Evolutionary conservation across 768 basidiomycete species (phyloP).

Genomic region (Amanita pseudoporphyria): DNA sequence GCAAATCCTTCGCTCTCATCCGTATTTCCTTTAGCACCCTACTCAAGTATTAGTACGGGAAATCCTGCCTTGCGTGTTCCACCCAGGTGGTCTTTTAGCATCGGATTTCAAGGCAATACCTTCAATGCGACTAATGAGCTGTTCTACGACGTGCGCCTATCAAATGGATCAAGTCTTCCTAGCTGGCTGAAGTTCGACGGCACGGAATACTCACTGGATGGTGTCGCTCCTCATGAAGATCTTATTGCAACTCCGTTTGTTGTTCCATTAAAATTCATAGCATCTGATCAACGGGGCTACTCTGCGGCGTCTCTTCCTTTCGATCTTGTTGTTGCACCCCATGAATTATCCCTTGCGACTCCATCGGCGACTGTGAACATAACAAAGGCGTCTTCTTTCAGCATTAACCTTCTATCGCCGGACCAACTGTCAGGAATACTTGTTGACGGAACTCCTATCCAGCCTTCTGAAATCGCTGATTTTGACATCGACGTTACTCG

Average conservation of each 20-base stretch:
- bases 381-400: conserved; percentile 46
- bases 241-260: conserved; percentile 27
- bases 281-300: conserved; percentile 67
- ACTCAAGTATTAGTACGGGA: conserved; percentile 43
- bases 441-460: conserved; percentile 51
- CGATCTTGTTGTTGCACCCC: conserved; percentile 52
- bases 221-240: conserved; percentile 52
- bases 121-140: conserved; percentile 38
- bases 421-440: conserved; percentile 55
- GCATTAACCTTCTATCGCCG: conserved; percentile 40
- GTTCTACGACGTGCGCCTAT: conserved; percentile 54
- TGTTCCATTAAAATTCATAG: conserved; percentile 50
- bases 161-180: conserved; percentile 65
- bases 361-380: conserved; percentile 56
- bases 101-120: conserved; percentile 68
- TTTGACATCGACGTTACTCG: conserved; percentile 51
- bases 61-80: conserved; percentile 65
- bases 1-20: conserved; percentile 65
- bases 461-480: conserved; percentile 44
- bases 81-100: conserved; percentile 79
- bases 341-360: conserved; percentile 49
- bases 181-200: conserved; percentile 68
- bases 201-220: conserved; percentile 62
- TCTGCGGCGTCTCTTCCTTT: conserved; percentile 52
- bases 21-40: conserved; percentile 53